Base-by-base conservation (phyloP, 768 basidiomycete genomes). In the Suillus sp. region DNA sequence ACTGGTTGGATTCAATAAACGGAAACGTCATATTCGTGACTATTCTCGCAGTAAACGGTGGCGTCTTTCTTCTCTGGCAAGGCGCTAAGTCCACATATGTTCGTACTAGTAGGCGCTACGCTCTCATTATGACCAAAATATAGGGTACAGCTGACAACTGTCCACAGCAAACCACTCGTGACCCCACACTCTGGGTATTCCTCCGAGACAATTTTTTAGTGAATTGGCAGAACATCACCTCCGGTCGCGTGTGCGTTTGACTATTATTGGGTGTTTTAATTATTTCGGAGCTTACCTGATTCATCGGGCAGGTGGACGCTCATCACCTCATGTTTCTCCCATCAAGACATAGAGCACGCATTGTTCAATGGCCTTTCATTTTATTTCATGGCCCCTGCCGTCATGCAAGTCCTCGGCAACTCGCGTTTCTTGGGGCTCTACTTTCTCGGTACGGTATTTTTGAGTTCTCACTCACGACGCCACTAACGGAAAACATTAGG, bases 351-450 rank as follows among this genome's bases (percentile, higher is more conserved):
- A n/a, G 65, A 71, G 0, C 92, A 93, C 69, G 82, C 90, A 4
- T 66, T 91, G n/a, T 80, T 92, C 72, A 93, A 93, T 69, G 86
- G 84, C n/a, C 82, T 92, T 70, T 86, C 89, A 0, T 91, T 86
- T 75, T 92, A 81, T 74, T 93, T 90, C 77, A 85, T 93, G 83
- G 90, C 87, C 0, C 84, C 81, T 1, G 75, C 84, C 3, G 85
- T 91, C 54, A 79, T 93, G 32, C 68, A 75, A 20, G 75, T 88
- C 51, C 79, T 94, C 13, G 91, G 91, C 0, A 87, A 84, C 68
- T 77, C 82, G 11, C 81, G 81, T 20, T 94, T 94, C 73, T 71
- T 93, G 4, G 77, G 77, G 11, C 80, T 94, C n/a, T 95, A 95
- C 72, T 77, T 94, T 62, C 82, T 88, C 70, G 86, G 91, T 86